A percentile compares a stretch with the other conserved stretches of the same genome.
phyloP scores from a whole-genome alignment of 441 rosid genomes.

The Breynia disticha region DNA sequence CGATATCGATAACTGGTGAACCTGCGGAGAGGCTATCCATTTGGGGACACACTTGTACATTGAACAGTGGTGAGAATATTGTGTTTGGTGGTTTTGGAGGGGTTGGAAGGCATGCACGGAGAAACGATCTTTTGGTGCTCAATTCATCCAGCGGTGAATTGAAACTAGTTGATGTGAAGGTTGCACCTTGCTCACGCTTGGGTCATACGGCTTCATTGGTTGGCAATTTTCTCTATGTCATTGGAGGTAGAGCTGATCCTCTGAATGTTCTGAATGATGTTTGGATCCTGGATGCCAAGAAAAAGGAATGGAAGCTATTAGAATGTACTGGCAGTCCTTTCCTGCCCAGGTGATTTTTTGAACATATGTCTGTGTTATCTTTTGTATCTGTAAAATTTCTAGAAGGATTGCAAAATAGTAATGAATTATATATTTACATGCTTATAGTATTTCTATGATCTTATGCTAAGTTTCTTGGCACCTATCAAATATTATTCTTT shows the following conservation, averaged over 20 bases:
- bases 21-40: constrained; percentile 70
- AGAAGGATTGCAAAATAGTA: too few relatives aligned
- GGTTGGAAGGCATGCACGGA: constrained; percentile 76
- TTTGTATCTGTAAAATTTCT: neutral
- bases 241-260: constrained; percentile 91
- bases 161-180: constrained; percentile 30
- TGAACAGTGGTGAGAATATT: constrained; percentile 34
- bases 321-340: constrained; percentile 48
- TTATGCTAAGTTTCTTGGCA: too few relatives aligned
- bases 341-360: constrained; percentile 52
- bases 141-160: constrained; percentile 47
- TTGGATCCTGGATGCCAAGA: constrained; percentile 51
- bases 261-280: constrained; percentile 57
- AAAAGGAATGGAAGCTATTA: constrained; percentile 45
- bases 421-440: too few relatives aligned
- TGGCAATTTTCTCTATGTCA: constrained; percentile 53
- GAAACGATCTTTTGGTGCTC: constrained; percentile 58
- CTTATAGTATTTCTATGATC: too few relatives aligned
- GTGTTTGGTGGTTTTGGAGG: constrained; percentile 96
- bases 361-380: constrained; percentile 1
- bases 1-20: constrained; percentile 45
- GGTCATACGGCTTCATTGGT: constrained; percentile 76
- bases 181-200: constrained; percentile 62
- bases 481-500: neutral
- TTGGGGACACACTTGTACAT: constrained; percentile 78